These are phyloP conservation scores for Fusarium chuoi DNA, from an alignment of 2,329 filamentous ascomycete genomes.

Conservation along the genomic window DNA sequence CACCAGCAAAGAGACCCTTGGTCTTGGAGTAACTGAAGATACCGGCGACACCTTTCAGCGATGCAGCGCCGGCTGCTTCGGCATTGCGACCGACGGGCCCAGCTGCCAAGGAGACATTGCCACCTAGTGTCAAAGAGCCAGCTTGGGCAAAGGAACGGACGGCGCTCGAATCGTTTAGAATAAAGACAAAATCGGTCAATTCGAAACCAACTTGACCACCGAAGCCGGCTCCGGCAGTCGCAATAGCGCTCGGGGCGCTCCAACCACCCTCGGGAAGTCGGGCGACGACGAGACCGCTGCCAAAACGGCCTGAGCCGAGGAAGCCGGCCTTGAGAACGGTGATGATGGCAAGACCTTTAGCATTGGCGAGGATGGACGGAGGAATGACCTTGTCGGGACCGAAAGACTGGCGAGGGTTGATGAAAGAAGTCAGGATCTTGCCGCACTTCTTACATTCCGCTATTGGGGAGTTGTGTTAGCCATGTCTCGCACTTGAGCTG, in stretches of 20 bases:
- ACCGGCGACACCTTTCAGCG: slow-evolving; percentile 86
- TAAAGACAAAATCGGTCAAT: slow-evolving; percentile 95
- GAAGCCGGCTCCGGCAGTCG: slow-evolving; percentile 82
- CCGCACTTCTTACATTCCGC: slow-evolving; percentile 98
- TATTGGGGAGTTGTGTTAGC: slow-evolving; percentile 52
- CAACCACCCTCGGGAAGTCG: slow-evolving; percentile 80
- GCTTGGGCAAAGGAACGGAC: slow-evolving; percentile 95
- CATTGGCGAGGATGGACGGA: slow-evolving; percentile 85
- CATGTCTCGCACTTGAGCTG: slow-evolving; percentile 9
- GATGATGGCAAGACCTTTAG: slow-evolving; percentile 89
- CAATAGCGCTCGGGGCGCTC: slow-evolving; percentile 85
- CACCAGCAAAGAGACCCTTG: slow-evolving; percentile 95
- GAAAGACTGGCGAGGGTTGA: slow-evolving; percentile 92
- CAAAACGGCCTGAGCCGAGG: slow-evolving; percentile 83
- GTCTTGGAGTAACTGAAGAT: slow-evolving; percentile 99
- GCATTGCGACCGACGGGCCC: slow-evolving; percentile 95
- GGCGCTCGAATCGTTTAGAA: slow-evolving; percentile 89
- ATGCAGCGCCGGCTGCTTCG: slow-evolving; percentile 94
- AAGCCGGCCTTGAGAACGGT: slow-evolving; percentile 90
- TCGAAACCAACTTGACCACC: slow-evolving; percentile 90
- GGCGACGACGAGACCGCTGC: slow-evolving; percentile 83
- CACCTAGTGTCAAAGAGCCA: slow-evolving; percentile 90
- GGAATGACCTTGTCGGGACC: slow-evolving; percentile 98
- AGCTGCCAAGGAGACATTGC: slow-evolving; percentile 95
- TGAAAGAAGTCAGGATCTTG: slow-evolving; percentile 93